Evolutionary conservation across 2,329 filamentous ascomycete genomes (phyloP).

Genomic region (Aureobasidium namibiae): DNA sequence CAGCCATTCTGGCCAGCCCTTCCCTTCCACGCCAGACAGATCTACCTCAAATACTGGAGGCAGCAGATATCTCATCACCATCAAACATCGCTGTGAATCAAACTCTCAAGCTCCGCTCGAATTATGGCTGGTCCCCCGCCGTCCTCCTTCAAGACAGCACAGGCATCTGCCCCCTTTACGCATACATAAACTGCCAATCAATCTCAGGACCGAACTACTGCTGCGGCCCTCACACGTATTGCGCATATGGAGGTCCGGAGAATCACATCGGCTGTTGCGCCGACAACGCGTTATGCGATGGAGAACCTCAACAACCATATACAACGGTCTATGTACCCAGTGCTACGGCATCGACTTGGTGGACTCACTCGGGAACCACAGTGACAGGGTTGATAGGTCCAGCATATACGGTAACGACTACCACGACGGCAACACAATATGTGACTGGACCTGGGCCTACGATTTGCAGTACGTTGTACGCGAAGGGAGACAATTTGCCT

Average conservation of each 20-base stretch:
- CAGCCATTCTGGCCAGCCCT: neutral
- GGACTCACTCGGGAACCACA: neutral
- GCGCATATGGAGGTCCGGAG: conserved; percentile 1
- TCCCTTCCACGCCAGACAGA: too few relatives aligned
- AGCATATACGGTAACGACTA: neutral
- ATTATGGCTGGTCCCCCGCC: conserved; percentile 4
- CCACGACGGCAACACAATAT: neutral
- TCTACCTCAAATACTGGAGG: too few relatives aligned
- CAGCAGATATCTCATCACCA: neutral
- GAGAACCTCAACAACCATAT: neutral
- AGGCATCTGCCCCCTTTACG: conserved; percentile 2
- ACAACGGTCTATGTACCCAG: neutral
- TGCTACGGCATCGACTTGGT: neutral
- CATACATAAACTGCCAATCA: conserved; percentile 7
- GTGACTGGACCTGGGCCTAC: neutral
- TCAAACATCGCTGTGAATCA: neutral
- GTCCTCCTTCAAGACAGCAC: neutral
- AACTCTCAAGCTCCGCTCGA: neutral
- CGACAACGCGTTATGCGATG: neutral
- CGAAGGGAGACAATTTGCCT: neutral
- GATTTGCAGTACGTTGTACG: conserved; percentile 6
- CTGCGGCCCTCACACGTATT: neutral
- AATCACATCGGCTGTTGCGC: conserved; percentile 9
- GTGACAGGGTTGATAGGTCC: neutral
- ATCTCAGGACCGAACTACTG: conserved; percentile 2